Conservation (phyloP, 257 asterid species). For the Capsicum pubescens region DNA sequence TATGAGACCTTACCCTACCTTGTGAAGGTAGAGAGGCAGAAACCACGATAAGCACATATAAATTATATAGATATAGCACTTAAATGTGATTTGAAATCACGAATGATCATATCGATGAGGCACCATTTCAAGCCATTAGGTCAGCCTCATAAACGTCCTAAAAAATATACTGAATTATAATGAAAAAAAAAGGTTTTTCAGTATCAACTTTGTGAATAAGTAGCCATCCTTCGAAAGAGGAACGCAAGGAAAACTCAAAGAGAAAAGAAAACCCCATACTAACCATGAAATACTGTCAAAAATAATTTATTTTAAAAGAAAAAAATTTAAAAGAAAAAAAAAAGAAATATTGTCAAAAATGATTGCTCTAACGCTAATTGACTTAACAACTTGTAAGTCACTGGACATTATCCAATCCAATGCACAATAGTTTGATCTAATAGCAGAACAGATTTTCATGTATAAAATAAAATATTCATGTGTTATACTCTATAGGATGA, state of each 20-base stretch:
- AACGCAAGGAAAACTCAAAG: conserved; percentile 7
- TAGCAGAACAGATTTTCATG: conserved; percentile 5
- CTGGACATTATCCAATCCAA: conserved; percentile 19
- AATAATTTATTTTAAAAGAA: neutral
- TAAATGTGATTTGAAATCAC: conserved; percentile 19
- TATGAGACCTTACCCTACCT: neutral
- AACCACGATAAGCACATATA: conserved; percentile 22
- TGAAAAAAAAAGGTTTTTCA: neutral
- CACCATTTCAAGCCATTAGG: neutral
- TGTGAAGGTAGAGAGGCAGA: neutral
- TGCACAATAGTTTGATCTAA: neutral
- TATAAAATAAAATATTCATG: neutral
- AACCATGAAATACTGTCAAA: neutral
- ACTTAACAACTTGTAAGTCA: conserved; percentile 1
- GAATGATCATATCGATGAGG: neutral
- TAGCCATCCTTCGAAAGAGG: conserved; percentile 10
- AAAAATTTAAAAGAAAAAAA: too few relatives aligned
- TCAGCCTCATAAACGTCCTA: neutral
- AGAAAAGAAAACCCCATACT: conserved; percentile 8
- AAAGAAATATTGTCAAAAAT: neutral
- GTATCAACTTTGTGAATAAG: neutral
- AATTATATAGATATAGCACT: neutral
- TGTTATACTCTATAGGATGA: neutral
- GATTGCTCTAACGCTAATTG: neutral
- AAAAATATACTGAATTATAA: neutral